phyloP scores from a whole-genome alignment of 2,329 filamentous ascomycete species.

The Ceratocystis smalleyi region DNA sequence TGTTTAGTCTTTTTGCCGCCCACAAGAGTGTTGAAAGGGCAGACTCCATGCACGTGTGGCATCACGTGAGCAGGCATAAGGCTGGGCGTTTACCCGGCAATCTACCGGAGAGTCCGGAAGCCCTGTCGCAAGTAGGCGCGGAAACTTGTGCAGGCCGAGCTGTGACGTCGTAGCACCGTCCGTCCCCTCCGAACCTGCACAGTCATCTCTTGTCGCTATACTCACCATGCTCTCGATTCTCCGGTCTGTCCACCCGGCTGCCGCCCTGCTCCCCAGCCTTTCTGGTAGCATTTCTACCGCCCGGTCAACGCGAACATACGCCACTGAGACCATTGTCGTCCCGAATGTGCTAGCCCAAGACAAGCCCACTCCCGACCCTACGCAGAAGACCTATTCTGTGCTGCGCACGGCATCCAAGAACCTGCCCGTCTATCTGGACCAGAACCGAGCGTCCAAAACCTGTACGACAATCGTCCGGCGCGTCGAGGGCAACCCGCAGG shows the following conservation, averaged over 20 bases:
- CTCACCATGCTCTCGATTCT: neutral
- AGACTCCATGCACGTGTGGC: neutral
- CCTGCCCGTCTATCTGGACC: constrained; percentile 59
- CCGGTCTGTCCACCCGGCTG: neutral
- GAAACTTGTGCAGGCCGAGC: neutral
- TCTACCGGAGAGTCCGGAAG: neutral
- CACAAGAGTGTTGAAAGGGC: neutral
- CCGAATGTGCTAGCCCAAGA: constrained; percentile 16
- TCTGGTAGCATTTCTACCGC: neutral
- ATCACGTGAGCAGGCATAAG: neutral
- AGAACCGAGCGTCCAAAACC: constrained; percentile 59
- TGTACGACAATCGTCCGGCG: constrained; percentile 63
- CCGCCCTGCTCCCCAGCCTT: constrained; percentile 7
- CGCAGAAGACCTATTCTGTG: constrained; percentile 48
- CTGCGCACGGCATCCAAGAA: constrained; percentile 54
- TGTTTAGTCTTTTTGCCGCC: neutral
- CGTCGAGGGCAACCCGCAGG: constrained; percentile 55
- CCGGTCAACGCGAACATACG: constrained; percentile 15
- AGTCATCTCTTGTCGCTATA: neutral
- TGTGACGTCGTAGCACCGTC: neutral
- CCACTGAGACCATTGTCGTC: constrained; percentile 18
- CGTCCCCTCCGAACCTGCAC: neutral
- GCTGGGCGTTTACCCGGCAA: neutral
- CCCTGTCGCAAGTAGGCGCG: neutral
- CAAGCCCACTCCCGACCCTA: constrained; percentile 20